These are phyloP conservation scores for Coccinonectria pachysandricola DNA, from an alignment of 2,329 filamentous ascomycete genomes.

Conservation along the genomic window DNA sequence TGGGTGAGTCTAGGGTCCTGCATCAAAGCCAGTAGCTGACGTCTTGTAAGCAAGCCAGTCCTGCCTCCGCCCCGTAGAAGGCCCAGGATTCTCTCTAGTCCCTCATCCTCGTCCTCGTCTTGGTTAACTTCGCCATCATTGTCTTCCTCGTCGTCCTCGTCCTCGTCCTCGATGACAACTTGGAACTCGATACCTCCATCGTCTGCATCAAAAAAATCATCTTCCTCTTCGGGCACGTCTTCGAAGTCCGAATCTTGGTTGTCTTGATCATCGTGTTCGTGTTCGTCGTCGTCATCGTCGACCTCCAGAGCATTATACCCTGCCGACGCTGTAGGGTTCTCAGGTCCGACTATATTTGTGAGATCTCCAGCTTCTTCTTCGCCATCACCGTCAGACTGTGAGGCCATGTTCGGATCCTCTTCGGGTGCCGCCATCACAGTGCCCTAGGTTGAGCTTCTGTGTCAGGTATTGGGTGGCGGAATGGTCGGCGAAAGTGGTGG, in stretches of 20 bases:
- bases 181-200: background rate
- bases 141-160: conserved; percentile 13
- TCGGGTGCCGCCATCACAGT: background rate
- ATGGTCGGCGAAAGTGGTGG: too few species aligned
- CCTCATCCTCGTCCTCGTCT: background rate
- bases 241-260: conserved; percentile 18
- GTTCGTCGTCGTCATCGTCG: conserved; percentile 25
- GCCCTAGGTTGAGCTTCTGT: too few species aligned
- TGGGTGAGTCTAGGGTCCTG: conserved; percentile 29
- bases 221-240: conserved; percentile 19
- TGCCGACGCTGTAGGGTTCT: conserved; percentile 7
- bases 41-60: conserved; percentile 22
- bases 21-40: conserved; percentile 31
- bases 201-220: background rate
- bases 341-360: background rate
- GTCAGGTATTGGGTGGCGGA: too few species aligned
- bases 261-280: conserved; percentile 22
- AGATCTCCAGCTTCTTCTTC: background rate
- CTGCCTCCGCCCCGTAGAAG: conserved; percentile 13
- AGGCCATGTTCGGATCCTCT: background rate
- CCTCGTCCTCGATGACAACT: conserved; percentile 2
- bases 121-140: conserved; percentile 11
- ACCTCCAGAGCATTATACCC: conserved; percentile 13
- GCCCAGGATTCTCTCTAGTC: background rate
- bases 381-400: background rate